phyloP scores from a whole-genome alignment of 768 basidiomycete species.

The Multifurca ochricompacta region DNA sequence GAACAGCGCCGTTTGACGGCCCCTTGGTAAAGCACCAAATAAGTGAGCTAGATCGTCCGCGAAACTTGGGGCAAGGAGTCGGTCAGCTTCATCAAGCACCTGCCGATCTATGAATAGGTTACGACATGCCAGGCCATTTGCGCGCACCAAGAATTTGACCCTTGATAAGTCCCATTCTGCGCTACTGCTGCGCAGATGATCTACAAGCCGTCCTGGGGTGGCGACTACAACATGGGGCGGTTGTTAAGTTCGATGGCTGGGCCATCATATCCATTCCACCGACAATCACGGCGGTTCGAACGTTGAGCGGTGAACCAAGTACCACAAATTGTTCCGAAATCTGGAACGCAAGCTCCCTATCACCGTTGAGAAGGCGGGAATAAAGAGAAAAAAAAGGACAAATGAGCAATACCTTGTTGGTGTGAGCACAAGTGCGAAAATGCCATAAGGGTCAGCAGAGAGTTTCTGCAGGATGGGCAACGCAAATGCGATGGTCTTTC shows the following conservation, averaged over 20 bases:
- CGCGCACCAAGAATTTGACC: slow-evolving; percentile 73
- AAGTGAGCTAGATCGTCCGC: slow-evolving; percentile 74
- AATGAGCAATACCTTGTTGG: slow-evolving; percentile 70
- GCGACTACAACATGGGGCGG: slow-evolving; percentile 90
- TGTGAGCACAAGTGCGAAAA: slow-evolving; percentile 88
- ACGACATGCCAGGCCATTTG: not conserved
- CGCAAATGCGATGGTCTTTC: slow-evolving; percentile 97
- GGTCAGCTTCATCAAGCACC: slow-evolving; percentile 96
- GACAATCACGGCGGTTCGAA: slow-evolving; percentile 83
- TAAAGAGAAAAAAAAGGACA: not conserved
- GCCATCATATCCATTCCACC: slow-evolving; percentile 99
- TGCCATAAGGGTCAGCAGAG: slow-evolving; percentile 85
- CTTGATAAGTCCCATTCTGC: slow-evolving; percentile 78
- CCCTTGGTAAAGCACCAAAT: slow-evolving; percentile 67
- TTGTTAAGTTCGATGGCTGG: slow-evolving; percentile 82
- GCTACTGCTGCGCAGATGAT: slow-evolving; percentile 72
- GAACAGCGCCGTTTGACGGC: slow-evolving; percentile 94
- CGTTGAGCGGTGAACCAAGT: slow-evolving; percentile 71
- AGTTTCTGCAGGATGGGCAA: slow-evolving; percentile 89
- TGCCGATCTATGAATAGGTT: slow-evolving; percentile 26
- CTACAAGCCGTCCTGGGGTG: slow-evolving; percentile 91
- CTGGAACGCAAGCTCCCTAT: slow-evolving; percentile 93
- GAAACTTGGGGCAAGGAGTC: slow-evolving; percentile 84
- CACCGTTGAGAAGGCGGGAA: not conserved
- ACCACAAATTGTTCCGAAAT: slow-evolving; percentile 95